Base-by-base conservation (phyloP, 441 rosid species). In the Manihot esculenta region DNA sequence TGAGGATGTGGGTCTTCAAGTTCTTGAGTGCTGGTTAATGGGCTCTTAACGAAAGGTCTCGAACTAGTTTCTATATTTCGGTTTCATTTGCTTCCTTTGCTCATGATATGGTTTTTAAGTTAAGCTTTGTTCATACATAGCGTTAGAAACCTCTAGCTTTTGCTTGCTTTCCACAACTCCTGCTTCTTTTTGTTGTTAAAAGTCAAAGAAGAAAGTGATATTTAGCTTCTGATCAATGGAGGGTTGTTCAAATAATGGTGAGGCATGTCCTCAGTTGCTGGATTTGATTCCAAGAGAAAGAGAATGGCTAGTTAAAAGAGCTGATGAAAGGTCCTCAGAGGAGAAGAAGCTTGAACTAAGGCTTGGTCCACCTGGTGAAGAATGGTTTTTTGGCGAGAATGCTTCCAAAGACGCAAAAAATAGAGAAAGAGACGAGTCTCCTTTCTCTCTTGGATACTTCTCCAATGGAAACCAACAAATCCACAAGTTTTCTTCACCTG, bases 331-430 rank as follows among this genome's bases (percentile, higher is more conserved):
- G 35, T 78, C 76, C 48, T 78, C 79, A 48, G 93, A 84, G 73
- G 96, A 88, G 79, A 84, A 78, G 76, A 80, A 85, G 75, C 93
- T 92, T 50, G 96, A 92, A 75, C 86, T 92, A 9, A 90, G 87
- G 83, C 97, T 92, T 74, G 96, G 89, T 77, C 98, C 90, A 10
- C 98, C 98, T 33, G 94, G 92, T 56, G 89, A 84, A 51, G 81
- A 71, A 72, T 80, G 84, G 84, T 71, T 80, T 70, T 53, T 55
- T 62, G 71, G 75, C 64, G 70, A 18, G 13, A 41, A 35, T 7
- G 41, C 66, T 64, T 33, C 62, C 42, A 84, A 74, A 26, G 72
- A 2, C 65, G 60, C 64, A 33, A 55, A 42, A 1, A 42, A 23
- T 47, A 62, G 71, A 62, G 87, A 80, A 64, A 77, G 72, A 47